These are phyloP conservation scores for Pleurotus tuber-regium DNA, from an alignment of 768 basidiomycete genomes.

Conservation along the genomic window DNA sequence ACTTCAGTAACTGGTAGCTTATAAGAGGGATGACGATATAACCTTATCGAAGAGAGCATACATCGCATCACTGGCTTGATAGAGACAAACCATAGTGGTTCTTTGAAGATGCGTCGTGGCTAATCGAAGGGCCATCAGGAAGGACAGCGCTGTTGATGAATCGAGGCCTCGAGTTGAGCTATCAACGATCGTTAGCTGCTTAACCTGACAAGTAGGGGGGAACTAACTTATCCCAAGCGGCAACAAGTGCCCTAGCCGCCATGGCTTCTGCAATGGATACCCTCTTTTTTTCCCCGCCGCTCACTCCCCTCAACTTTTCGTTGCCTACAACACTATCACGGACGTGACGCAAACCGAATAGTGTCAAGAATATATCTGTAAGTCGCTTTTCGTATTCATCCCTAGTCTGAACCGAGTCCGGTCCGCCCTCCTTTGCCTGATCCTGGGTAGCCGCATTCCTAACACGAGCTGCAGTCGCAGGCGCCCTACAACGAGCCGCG, in stretches of 20 bases:
- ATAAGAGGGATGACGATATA: no score
- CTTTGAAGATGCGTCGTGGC: conserved; percentile 44
- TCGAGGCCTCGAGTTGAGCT: conserved; percentile 52
- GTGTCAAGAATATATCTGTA: conserved; percentile 56
- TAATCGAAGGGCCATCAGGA: conserved; percentile 56
- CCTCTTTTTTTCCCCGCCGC: conserved; percentile 78
- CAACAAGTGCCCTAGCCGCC: conserved; percentile 57
- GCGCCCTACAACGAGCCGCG: conserved; percentile 4
- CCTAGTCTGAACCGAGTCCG: conserved; percentile 30
- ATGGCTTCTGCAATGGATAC: conserved; percentile 76
- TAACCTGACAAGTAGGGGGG: neutral
- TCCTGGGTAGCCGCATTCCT: neutral
- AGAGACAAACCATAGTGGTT: conserved; percentile 64
- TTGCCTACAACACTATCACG: conserved; percentile 76
- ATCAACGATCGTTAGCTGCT: conserved; percentile 13
- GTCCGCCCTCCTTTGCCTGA: neutral
- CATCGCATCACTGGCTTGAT: conserved; percentile 42
- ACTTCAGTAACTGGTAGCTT: no score
- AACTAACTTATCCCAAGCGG: conserved; percentile 76
- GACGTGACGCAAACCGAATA: conserved; percentile 77
- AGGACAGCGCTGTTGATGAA: conserved; percentile 60
- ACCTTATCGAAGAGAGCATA: conserved; percentile 59
- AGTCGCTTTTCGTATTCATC: conserved; percentile 41
- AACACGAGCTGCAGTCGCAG: neutral
- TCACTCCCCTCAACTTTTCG: conserved; percentile 50